Evolutionary conservation across 805 yeast species (phyloP), one percentile per base, ranked within the genome.

Genomic region (Saccharomyces mikatae): DNA sequence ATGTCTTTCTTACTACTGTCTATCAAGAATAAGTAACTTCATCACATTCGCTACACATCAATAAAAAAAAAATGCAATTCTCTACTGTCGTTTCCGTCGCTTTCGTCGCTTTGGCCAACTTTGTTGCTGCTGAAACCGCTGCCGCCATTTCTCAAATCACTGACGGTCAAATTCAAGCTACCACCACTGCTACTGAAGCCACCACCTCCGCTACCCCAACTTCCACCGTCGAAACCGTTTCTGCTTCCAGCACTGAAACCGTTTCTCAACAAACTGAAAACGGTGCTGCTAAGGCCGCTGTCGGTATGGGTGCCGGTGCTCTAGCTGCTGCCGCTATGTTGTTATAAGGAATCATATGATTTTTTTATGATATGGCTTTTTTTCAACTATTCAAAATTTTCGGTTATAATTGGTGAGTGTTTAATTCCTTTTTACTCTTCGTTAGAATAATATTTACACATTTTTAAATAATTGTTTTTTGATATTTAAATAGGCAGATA

Each of bases 291-390:
- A 56, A 52, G 52, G 52, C 59, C 29, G 70, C 54, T 48, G 56
- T 51, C 31, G 62, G 60, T 56, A 48, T 59, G 46, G 60, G 60
- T 55, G 60, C 69, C 50, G 66, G 65, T 36, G 51, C 54, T 26
- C 44, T 55, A 47, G 63, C 71, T 52, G 68, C 69, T 26, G 71
- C 65, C 47, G 73, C 70, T 52, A 69, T 71, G 56, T 55, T 71
- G 22, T 61, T 71, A 58, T 58, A 54, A 56, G 51, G 17, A 17
- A 36, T 17, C 22, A n/a, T 4, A 22, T 36, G 44, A 36, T 36
- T 36, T 36, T 36, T 36, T 21, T 36, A 17, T 21, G 9, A 36
- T 36, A 36, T 21, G 44, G 44, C 24, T 36, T 36, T 17, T 36
- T 36, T 36, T 14, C 10, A n/a, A n/a, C n/a, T 36, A 36, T 36